Base-by-base conservation (phyloP, 306 rosid species). In the Cicer arietinum region DNA sequence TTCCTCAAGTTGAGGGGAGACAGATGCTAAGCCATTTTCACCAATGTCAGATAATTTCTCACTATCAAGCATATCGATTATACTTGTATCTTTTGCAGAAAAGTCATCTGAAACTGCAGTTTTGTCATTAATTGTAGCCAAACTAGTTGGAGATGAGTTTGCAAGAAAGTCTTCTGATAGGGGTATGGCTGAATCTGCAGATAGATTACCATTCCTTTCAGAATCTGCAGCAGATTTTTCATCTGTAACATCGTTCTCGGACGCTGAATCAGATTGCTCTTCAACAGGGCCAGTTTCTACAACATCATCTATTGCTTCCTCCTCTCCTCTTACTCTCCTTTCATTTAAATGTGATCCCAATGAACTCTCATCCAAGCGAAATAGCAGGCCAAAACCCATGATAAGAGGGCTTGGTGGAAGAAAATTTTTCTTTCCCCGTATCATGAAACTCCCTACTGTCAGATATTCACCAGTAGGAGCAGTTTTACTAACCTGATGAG, bases 401-500 rank as follows among this genome's bases (percentile, higher is more conserved):
- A 94, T 85, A 81, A 94, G 98, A 85, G 97, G 97, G 75, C 90
- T 95, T 14, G 98, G 98, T 30, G 99, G 98, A 80, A 94, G 97
- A 83, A 90, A 94, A 74, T 89, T 94, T 82, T 92, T 94, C 90
- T 85, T 94, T 75, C 99, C 99, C 52, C 99, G 88, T 67, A 92
- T 92, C 96, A 94, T 94, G 80, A 94, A 94, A 86, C 99, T 94
- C 61, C 99, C 99, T 42, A 90, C 96, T 56, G 99, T 94, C 68
- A 94, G 96, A 86, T 94, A 94, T 81, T 94, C 99, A 73, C 98
- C 99, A 2, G 96, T 92, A 56, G 99, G 99, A 76, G 99, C 99
- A 80, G 99, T 94, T 92, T 94, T 94, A 85, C 96, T 94, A 68
- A 94, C 99, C 82, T 94, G 99, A 79, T 90, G 89, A 73, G 97